Base-by-base conservation (phyloP, 495 filamentous ascomycete species). In the Massariosphaeria phaeospora region DNA sequence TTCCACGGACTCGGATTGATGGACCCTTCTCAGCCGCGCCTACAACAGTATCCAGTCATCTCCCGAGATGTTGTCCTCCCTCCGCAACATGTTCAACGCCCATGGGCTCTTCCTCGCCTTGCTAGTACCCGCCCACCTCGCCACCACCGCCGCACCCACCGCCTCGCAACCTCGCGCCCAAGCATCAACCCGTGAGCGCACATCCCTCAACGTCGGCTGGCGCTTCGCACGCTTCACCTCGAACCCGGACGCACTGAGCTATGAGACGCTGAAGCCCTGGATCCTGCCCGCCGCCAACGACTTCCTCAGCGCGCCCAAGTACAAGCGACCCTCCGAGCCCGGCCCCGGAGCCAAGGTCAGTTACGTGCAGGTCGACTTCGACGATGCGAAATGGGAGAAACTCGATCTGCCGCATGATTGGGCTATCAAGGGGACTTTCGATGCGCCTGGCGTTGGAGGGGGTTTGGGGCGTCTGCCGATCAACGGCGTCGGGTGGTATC, bases 391-490 rank as follows among this genome's bases (percentile, higher is more conserved):
- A 5, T 74, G 72, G 72, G 69, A 72, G 44, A 30, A 44, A 0
- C 52, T 74, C 10, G 59, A 65, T 43, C 52, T 73, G 18, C 72
- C 70, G 2, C 75, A 78, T 53, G 76, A 78, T 58, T 78, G 73
- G 76, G 76, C 74, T 27, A 69, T 76, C 44, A 72, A 73, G 21
- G 1, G 55, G 13, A 39, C 55, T 6, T 59, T 59, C 23, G 26
- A 48, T 18, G 44, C 39, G 7, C 61, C 78, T 3, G 68, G 68
- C 5, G 76, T 78, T 57, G 76, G 75, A 36, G 80, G 75, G 9
- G 72, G 73, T 10, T 82, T 77, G 71, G 84, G 80, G 3, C 69
- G 84, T 0, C 66, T 87, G 23, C 55, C 55, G 75, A 57, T 59
- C 6, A 66, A 74, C 18, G 75, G 75, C 10, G 68, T 76, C 12